Base-by-base conservation (phyloP, 768 basidiomycete species). In the Pluteus cervinus region DNA sequence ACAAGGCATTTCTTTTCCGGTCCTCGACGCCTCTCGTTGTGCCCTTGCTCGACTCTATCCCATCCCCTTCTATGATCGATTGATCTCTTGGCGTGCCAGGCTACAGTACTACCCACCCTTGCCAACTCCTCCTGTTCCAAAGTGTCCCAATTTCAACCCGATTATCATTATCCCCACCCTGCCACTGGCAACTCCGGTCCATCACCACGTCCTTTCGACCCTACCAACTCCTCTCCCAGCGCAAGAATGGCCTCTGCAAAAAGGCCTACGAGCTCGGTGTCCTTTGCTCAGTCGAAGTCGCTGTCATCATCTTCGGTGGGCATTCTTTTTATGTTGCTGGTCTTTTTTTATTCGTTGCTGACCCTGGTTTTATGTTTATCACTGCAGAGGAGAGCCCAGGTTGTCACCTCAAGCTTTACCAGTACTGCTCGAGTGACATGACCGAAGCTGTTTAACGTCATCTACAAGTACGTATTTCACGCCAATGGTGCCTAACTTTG, bases 181-280 rank as follows among this genome's bases (percentile, higher is more conserved):
- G 39, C n/a, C n/a, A n/a, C n/a, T n/a, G n/a, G n/a, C n/a, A n/a
- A n/a, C n/a, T n/a, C n/a, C n/a, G n/a, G n/a, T n/a, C n/a, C n/a
- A n/a, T 48, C 34, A 36, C 30, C 22, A 49, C 50, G 51, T 53
- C 54, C 45, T 39, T 43, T 39, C 33, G 29, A 37, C 20, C 32
- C 36, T 28, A 33, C 28, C n/a, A n/a, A 40, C 11, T 10, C 26
- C 24, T 40, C 30, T 33, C 37, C 30, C 63, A 89, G 87, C 77
- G 87, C 50, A 88, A 89, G 69, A 86, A 86, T 42, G 87, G 86
- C 4, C 78, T 90, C 45, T 89, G 89, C 79, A 88, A 89, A 61
- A 89, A 89, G 54, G 86, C 87, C 0, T 88, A 88, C 53, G 86
- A 89, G 61, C 81, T 90, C 44, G 86, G 86, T 12, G 86, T 89